A percentile compares a stretch with the other conserved stretches of the same genome.
Conservation (phyloP, 768 basidiomycete species). For the Leccinum longicurvipes region DNA sequence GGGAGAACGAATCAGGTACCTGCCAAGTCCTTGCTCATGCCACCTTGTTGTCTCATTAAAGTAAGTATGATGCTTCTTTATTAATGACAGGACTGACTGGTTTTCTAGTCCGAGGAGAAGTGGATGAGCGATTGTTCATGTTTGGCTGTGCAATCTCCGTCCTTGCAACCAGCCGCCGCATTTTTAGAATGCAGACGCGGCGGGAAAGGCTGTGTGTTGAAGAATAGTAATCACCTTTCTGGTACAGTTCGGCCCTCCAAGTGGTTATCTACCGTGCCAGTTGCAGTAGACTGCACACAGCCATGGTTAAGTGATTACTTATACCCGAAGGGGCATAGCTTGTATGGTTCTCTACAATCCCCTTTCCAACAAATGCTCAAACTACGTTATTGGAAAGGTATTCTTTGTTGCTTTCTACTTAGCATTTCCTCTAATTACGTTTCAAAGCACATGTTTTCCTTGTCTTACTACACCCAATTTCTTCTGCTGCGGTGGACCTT, state of each 20-base stretch:
- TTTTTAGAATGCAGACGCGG: too few species aligned
- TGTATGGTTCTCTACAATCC: too few species aligned
- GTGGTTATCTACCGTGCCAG: background rate
- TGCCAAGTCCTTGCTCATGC: background rate
- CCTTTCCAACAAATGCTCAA: conserved; percentile 1
- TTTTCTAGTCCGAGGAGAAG: background rate
- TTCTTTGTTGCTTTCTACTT: background rate
- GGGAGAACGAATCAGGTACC: background rate
- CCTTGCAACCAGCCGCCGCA: background rate
- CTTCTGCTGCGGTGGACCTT: conserved; percentile 7
- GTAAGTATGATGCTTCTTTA: too few species aligned
- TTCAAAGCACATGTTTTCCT: background rate
- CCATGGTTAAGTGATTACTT: background rate
- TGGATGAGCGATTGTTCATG: background rate
- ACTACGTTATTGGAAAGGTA: conserved; percentile 4
- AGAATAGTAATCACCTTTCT: background rate
- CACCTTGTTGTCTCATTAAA: background rate
- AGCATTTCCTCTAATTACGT: background rate
- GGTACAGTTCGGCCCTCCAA: background rate
- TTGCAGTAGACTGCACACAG: background rate
- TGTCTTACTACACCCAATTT: background rate
- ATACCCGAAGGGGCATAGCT: background rate
- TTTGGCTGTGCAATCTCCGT: background rate
- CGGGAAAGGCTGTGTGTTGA: background rate
- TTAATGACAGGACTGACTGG: background rate